Base-by-base conservation (phyloP, 1,139 yeast species). In the Debaryomyces singareniensis region DNA sequence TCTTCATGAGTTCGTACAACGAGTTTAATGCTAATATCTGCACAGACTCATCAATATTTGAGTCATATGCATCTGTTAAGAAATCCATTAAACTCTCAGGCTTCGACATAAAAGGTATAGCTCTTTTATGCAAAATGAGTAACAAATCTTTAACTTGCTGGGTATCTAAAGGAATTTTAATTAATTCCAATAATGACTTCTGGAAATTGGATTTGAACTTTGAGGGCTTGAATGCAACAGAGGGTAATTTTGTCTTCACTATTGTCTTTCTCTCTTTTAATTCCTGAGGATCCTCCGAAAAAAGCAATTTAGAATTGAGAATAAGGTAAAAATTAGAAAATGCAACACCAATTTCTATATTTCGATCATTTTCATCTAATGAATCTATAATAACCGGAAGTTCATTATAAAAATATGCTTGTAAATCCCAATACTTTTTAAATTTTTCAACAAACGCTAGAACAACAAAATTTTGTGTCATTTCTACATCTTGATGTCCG, bases 71-170 rank as follows among this genome's bases (percentile, higher is more conserved):
- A 38, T 85, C 95, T 1, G 96, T 86, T 37, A 91, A 64, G 53
- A 89, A 91, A 56, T 91, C 98, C 96, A 91, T 86, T 31, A 91
- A 61, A 38, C 75, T 68, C 29, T 85, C 83, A 2, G 97, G 95
- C 40, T 78, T 79, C 26, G 75, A 68, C 71, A 87, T 72, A 47
- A 69, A 72, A 25, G 97, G 96, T 23, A 91, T 79, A 29, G 91
- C 69, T 38, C 95, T 64, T 51, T 85, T 86, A 55, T 91, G 96
- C 43, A 91, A 53, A 5, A 87, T 71, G 5, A 75, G 60, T 32
- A 91, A 63, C 2, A 81, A 65, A 1, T 79, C 61, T 53, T 84
- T 85, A 55, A 82, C 81, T 51, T 86, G 95, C 1, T 66, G 49
- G 10, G 76, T 53, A 3, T 67, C 58, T 24, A 75, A 56, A 16